Conservation (phyloP, 2,329 filamentous ascomycete genomes). For the Aspergillus ruber region DNA sequence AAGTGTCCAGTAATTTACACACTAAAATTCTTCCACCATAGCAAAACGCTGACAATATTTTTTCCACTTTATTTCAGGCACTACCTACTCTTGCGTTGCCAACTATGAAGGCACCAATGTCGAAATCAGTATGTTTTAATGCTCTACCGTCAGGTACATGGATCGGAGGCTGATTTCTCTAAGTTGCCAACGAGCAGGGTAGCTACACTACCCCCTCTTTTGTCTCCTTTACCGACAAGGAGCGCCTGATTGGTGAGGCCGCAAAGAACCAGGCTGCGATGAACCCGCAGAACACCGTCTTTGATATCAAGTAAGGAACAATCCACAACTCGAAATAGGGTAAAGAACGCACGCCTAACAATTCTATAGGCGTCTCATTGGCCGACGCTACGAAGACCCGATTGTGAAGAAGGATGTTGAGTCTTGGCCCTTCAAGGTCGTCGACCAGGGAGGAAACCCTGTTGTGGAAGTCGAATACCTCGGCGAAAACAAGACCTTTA, state of each 20-base stretch:
- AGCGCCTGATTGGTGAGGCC: slow-evolving; percentile 98
- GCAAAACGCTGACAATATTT: neutral
- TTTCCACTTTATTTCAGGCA: slow-evolving; percentile 56
- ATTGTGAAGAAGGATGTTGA: slow-evolving; percentile 98
- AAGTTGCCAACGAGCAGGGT: slow-evolving; percentile 98
- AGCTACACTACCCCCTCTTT: slow-evolving; percentile 98
- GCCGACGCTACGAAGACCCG: slow-evolving; percentile 88
- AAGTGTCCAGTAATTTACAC: slow-evolving; percentile 36
- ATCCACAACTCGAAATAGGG: neutral
- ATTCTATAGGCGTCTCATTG: slow-evolving; percentile 77
- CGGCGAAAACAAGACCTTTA: slow-evolving; percentile 90
- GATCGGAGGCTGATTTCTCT: slow-evolving; percentile 9
- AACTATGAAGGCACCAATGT: slow-evolving; percentile 99
- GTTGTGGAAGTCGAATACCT: slow-evolving; percentile 95
- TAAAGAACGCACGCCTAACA: neutral
- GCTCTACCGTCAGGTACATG: neutral
- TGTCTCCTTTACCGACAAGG: slow-evolving; percentile 97
- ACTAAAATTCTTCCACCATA: neutral
- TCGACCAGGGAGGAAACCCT: slow-evolving; percentile 81
- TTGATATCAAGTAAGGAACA: slow-evolving; percentile 86
- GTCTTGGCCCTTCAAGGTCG: slow-evolving; percentile 98
- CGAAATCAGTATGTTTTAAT: slow-evolving; percentile 72
- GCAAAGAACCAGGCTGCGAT: slow-evolving; percentile 99
- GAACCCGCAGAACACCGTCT: slow-evolving; percentile 97
- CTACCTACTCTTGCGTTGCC: slow-evolving; percentile 99